Base-by-base conservation (phyloP, 192 early-diverging fungal genomes). In the Backusella macrospora region DNA sequence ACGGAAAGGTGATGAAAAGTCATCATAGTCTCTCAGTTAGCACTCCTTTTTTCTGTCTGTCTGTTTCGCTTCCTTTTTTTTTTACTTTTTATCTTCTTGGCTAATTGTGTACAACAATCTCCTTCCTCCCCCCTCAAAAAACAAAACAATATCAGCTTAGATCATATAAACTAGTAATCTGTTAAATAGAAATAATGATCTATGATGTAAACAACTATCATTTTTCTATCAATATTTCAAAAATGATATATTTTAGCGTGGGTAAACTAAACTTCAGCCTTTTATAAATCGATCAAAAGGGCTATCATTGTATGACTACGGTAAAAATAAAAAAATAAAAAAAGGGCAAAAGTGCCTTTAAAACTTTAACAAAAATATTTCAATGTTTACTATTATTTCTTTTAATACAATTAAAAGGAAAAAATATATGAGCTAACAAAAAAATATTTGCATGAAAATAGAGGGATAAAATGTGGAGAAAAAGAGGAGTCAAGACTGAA, bases 381-480 rank as follows among this genome's bases (percentile, higher is more conserved):
- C 52, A 59, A 55, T 23, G 18, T 26, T 55, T 55, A 10, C 23
- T 6, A 55, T 43, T 12, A 55, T 55, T 55, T 18, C 6, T 55
- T 23, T 55, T 55, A 23, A 9, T 55, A 1, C 10, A 4, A 10
- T 23, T 55, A 10, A n/a, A 43, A 43, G 10, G 42, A 43, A 59
- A 59, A 34, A 34, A 34, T 34, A 34, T 34, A 34, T 34, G 23
- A 26, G 21, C 52, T 59, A 23, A 59, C 0, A 9, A 59, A 23
- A 26, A 21, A 59, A 59, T 23, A 59, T 59, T 59, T 59, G 52
- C 52, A 59, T 59, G 23, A 59, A 59, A 59, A 23, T 59, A 59
- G 21, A 59, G 52, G 52, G 52, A 59, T 59, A 59, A 59, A 59
- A 59, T 59, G 52, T 59, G 52, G 52, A 59, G 52, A 59, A 59